phyloP scores from a whole-genome alignment of 768 basidiomycete genomes.

The Leccinum barrowsii region DNA sequence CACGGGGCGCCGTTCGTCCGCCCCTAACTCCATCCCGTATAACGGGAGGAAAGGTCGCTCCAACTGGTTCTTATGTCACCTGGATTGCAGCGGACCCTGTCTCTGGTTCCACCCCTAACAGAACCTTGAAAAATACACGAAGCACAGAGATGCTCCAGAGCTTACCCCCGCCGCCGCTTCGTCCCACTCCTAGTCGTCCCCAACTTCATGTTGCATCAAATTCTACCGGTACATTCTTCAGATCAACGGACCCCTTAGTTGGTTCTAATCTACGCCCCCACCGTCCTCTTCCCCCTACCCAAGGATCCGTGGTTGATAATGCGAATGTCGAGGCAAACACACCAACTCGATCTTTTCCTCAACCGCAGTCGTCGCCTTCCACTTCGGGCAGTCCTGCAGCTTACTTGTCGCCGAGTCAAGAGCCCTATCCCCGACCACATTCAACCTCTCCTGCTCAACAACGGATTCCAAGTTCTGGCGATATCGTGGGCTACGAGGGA shows the following conservation, averaged over 20 bases:
- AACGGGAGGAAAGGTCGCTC: slow-evolving; percentile 26
- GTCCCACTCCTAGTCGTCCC: slow-evolving; percentile 29
- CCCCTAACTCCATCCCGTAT: slow-evolving; percentile 8
- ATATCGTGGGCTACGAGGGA: slow-evolving; percentile 15
- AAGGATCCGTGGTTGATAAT: slow-evolving; percentile 19
- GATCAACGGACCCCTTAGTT: slow-evolving; percentile 17
- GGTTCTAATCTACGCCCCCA: slow-evolving; percentile 20
- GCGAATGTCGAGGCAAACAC: slow-evolving; percentile 16
- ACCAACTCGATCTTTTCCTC: slow-evolving; percentile 20
- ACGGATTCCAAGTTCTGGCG: slow-evolving; percentile 23
- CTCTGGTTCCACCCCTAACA: slow-evolving; percentile 33
- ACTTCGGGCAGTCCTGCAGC: slow-evolving; percentile 17
- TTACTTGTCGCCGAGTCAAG: slow-evolving; percentile 45
- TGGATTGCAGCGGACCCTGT: slow-evolving; percentile 33
- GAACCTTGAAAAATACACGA: slow-evolving; percentile 24
- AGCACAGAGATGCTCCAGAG: slow-evolving; percentile 30
- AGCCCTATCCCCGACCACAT: slow-evolving; percentile 60
- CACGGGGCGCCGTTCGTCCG: slow-evolving; percentile 12
- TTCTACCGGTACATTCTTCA: slow-evolving; percentile 10
- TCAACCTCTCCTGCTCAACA: slow-evolving; percentile 46
- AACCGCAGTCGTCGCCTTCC: slow-evolving; percentile 24
- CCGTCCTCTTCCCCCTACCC: slow-evolving; percentile 31
- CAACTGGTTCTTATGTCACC: slow-evolving; percentile 17
- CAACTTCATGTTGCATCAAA: slow-evolving; percentile 23
- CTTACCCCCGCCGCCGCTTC: slow-evolving; percentile 18